Conservation (phyloP, 2,329 filamentous ascomycete species). For the Fusarium sp. region DNA sequence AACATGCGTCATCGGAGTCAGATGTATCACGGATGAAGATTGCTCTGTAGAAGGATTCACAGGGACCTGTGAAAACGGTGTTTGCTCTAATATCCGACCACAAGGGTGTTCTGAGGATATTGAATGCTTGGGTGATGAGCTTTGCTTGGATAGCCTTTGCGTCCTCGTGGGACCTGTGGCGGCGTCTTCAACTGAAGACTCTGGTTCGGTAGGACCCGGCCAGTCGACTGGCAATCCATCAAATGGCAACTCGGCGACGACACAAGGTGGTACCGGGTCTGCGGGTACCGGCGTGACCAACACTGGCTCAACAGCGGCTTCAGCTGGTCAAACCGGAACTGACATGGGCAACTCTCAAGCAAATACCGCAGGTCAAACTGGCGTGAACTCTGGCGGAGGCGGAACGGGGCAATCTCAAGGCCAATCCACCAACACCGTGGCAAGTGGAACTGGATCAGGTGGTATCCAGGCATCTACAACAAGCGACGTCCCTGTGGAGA, state of each 20-base stretch:
- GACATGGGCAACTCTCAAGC: not conserved
- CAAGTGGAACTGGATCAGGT: not conserved
- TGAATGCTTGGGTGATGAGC: not conserved
- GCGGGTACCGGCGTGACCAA: not conserved
- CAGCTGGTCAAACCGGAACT: not conserved
- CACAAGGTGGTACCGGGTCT: not conserved
- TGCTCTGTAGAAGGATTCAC: not conserved
- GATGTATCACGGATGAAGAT: not conserved
- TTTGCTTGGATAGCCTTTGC: not conserved
- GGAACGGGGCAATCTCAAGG: not conserved
- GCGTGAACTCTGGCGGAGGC: no score
- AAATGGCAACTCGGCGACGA: not conserved
- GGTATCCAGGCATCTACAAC: conserved; percentile 4
- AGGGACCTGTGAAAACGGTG: not conserved
- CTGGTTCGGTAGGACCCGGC: not conserved
- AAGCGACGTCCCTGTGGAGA: not conserved
- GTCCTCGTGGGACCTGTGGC: not conserved
- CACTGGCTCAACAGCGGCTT: not conserved
- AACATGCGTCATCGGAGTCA: not conserved
- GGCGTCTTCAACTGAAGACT: not conserved
- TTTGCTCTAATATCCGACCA: not conserved
- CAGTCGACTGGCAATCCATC: not conserved
- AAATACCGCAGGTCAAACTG: not conserved
- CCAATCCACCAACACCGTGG: not conserved
- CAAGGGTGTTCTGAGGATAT: not conserved